Conservation (phyloP, 495 filamentous ascomycete genomes). For the Aspergillus diversus region DNA sequence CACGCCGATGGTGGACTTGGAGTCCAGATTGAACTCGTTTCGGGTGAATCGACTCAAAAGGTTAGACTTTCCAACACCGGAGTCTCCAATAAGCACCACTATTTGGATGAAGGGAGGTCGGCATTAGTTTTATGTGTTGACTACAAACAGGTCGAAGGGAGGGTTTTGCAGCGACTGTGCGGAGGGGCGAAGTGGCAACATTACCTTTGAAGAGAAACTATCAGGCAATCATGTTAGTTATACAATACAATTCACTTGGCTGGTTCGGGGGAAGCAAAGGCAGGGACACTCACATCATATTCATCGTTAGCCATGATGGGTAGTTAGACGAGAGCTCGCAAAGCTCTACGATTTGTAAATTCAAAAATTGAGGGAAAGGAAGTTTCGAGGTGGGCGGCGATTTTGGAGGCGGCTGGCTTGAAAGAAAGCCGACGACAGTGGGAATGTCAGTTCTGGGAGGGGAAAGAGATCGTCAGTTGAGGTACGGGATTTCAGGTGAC, state of each 20-base stretch:
- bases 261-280: neutral
- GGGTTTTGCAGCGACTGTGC: constrained; percentile 25
- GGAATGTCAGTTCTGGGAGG: constrained; percentile 16
- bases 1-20: constrained; percentile 99
- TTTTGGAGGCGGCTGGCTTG: constrained; percentile 16
- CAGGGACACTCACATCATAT: constrained; percentile 83
- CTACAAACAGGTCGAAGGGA: constrained; percentile 11
- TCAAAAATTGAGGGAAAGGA: constrained; percentile 19
- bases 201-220: constrained; percentile 99
- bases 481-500: neutral
- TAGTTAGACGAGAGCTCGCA: constrained; percentile 27
- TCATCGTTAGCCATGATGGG: constrained; percentile 95
- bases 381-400: constrained; percentile 10
- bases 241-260: neutral
- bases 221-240: constrained; percentile 28
- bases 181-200: constrained; percentile 32
- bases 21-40: constrained; percentile 99
- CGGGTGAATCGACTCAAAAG: constrained; percentile 98
- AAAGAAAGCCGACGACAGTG: constrained; percentile 17
- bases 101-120: constrained; percentile 25
- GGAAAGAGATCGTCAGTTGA: neutral
- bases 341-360: constrained; percentile 24
- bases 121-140: constrained; percentile 25
- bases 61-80: constrained; percentile 99
- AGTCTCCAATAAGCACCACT: constrained; percentile 99